Conservation (phyloP, 768 basidiomycete genomes). For the Lyophyllum shimeji region DNA sequence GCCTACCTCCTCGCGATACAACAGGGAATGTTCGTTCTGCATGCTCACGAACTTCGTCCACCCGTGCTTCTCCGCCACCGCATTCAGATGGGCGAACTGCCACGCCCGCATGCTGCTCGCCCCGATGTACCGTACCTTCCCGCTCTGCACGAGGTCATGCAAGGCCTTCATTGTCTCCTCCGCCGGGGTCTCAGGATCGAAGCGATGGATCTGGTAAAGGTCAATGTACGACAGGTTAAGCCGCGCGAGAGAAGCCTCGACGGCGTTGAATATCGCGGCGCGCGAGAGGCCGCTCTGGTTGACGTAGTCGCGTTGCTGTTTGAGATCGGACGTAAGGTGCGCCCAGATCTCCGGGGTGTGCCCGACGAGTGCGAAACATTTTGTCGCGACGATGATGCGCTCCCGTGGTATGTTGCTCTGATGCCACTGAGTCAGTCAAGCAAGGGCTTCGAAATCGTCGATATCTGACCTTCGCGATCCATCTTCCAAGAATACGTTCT, state of each 20-base stretch:
- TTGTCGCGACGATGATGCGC: conserved; percentile 13
- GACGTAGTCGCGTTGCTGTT: conserved; percentile 14
- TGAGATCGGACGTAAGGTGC: not conserved
- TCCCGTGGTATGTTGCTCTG: conserved; percentile 15
- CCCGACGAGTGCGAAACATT: conserved; percentile 12
- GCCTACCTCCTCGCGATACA: conserved; percentile 49
- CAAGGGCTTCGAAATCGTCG: not conserved
- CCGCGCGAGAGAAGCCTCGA: conserved; percentile 26
- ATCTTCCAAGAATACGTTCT: conserved; percentile 3
- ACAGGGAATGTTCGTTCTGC: conserved; percentile 51
- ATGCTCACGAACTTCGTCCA: conserved; percentile 57
- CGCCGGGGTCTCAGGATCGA: conserved; percentile 29
- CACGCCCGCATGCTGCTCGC: conserved; percentile 44
- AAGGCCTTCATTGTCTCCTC: conserved; percentile 47
- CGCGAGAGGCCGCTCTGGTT: conserved; percentile 16
- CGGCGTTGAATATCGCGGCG: conserved; percentile 31
- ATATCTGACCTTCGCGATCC: not conserved
- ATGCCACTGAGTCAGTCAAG: not conserved
- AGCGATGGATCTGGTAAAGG: conserved; percentile 41
- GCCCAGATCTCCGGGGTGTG: not conserved
- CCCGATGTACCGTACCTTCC: conserved; percentile 50
- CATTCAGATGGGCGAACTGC: conserved; percentile 44
- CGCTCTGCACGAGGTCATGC: conserved; percentile 39
- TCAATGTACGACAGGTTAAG: conserved; percentile 29
- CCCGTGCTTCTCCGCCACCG: conserved; percentile 38